Evolutionary conservation across 129 eudicot genomes (phyloP).

Genomic region (Apium graveolens): DNA sequence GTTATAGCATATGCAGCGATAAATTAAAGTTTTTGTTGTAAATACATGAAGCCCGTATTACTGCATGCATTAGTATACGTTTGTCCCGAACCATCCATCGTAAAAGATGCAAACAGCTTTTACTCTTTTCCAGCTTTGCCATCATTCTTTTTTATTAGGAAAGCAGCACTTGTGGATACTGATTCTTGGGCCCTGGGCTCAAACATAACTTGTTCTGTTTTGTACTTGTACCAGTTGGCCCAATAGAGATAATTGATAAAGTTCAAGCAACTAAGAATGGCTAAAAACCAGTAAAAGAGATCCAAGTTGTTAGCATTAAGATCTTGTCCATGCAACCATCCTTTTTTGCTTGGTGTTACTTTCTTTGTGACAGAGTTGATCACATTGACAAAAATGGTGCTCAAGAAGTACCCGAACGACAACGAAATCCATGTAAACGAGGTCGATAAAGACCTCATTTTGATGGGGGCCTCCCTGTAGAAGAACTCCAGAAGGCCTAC

Average conservation of each 20-base stretch:
- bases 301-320: constrained; percentile 43
- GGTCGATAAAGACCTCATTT: constrained; percentile 69
- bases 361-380: constrained; percentile 45
- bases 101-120: not conserved
- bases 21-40: too few species aligned
- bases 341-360: constrained; percentile 36
- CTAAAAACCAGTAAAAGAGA: constrained; percentile 66
- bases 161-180: not conserved
- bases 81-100: too few species aligned
- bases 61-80: too few species aligned
- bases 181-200: not conserved
- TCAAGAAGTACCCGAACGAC: constrained; percentile 62
- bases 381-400: constrained; percentile 41
- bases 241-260: constrained; percentile 43
- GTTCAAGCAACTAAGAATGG: constrained; percentile 47
- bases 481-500: constrained; percentile 69
- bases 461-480: constrained; percentile 67
- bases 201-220: constrained; percentile 13
- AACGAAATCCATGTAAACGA: constrained; percentile 62
- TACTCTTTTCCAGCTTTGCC: not conserved
- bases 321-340: constrained; percentile 54
- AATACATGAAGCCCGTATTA: too few species aligned
- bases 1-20: too few species aligned
- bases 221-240: constrained; percentile 58
- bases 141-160: not conserved